Conservation (phyloP, 257 asterid genomes). For the Fraxinus pennsylvanica region DNA sequence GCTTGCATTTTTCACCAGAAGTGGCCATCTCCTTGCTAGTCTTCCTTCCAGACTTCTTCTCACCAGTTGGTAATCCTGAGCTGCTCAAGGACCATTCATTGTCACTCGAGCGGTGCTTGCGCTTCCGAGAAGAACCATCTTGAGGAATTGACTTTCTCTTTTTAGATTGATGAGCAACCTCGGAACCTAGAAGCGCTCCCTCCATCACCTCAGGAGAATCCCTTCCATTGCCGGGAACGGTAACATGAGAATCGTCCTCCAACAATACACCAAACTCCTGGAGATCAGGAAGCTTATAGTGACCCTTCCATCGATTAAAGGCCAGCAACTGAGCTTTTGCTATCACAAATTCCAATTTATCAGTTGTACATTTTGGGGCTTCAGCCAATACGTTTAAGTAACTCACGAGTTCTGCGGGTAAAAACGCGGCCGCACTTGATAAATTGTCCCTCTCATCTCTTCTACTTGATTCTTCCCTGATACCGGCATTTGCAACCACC, state of each 20-base stretch:
- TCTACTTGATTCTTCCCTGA: constrained; percentile 38
- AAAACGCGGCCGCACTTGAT: constrained; percentile 41
- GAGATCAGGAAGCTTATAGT: constrained; percentile 41
- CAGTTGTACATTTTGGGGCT: constrained; percentile 37
- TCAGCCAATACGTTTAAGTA: constrained; percentile 52
- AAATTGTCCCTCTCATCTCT: constrained; percentile 43
- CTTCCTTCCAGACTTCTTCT: constrained; percentile 28
- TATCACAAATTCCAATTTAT: constrained; percentile 40
- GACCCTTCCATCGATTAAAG: constrained; percentile 67
- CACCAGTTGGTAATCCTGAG: constrained; percentile 31
- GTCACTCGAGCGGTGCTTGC: constrained; percentile 25
- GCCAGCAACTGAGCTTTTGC: constrained; percentile 58
- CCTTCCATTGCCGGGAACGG: constrained; percentile 7
- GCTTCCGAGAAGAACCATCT: constrained; percentile 38
- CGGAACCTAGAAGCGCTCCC: constrained; percentile 19
- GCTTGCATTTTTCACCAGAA: constrained; percentile 27
- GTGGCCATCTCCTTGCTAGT: constrained; percentile 21
- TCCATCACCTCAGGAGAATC: constrained; percentile 24
- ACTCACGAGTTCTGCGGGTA: constrained; percentile 42
- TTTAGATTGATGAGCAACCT: constrained; percentile 32
- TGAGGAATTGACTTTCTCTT: constrained; percentile 30
- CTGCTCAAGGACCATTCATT: constrained; percentile 32
- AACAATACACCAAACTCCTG: constrained; percentile 28
- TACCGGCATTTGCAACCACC: constrained; percentile 50
- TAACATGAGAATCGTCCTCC: constrained; percentile 29